Percentiles rank a stretch among this genome's conserved stretches.
Evolutionary conservation across 176 grass and related monocot species (phyloP).

Genomic region (Musa beccarii): DNA sequence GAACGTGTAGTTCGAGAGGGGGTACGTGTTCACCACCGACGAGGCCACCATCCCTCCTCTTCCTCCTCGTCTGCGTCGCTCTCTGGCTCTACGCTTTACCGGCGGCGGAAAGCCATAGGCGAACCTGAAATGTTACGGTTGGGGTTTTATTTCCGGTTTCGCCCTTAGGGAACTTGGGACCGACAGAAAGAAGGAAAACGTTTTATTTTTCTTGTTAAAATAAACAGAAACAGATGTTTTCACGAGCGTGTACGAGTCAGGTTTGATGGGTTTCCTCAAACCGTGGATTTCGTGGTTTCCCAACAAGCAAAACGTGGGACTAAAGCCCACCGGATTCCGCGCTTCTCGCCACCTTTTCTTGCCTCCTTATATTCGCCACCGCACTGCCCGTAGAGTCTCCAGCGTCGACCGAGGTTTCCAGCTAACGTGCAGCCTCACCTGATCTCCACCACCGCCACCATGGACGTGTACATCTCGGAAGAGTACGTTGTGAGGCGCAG

Average conservation of each 20-base stretch:
- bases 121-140: too few species aligned
- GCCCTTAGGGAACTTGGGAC: too few species aligned
- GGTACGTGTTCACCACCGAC: constrained; percentile 9
- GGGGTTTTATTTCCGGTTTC: too few species aligned
- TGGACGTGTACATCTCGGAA: constrained; percentile 6
- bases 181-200: too few species aligned
- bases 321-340: constrained; percentile 1
- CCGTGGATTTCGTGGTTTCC: not conserved
- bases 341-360: not conserved
- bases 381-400: not conserved
- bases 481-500: not conserved
- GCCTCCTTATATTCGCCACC: not conserved
- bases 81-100: not conserved
- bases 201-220: too few species aligned
- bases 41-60: not conserved
- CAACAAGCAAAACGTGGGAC: not conserved
- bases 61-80: not conserved
- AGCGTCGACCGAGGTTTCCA: too few species aligned
- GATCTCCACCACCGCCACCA: not conserved
- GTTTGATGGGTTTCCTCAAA: not conserved
- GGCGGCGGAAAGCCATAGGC: not conserved
- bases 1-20: constrained; percentile 11
- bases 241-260: too few species aligned
- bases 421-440: not conserved
- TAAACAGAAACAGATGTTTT: too few species aligned